phyloP scores from a whole-genome alignment of 805 yeast genomes.

The Wickerhamomyces kurtzmanii region DNA sequence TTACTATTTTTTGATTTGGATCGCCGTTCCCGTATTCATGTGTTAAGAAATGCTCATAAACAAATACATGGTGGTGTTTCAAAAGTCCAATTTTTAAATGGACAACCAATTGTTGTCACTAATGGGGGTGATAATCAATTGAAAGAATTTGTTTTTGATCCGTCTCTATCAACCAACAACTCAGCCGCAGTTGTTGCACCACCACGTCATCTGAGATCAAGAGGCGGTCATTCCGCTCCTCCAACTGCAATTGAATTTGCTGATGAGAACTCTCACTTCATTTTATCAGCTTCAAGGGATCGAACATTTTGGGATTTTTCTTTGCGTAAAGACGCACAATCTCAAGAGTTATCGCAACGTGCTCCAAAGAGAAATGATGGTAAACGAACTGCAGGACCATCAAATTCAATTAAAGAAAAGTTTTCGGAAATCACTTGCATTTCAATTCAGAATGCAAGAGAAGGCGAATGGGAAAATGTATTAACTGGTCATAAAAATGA shows the following conservation, averaged over 20 bases:
- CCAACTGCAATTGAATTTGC: conserved; percentile 72
- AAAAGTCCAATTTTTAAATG: conserved; percentile 66
- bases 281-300: conserved; percentile 83
- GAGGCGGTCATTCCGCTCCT: conserved; percentile 97
- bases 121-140: conserved; percentile 86
- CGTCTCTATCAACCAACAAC: conserved; percentile 56
- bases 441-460: conserved; percentile 65
- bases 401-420: conserved; percentile 47
- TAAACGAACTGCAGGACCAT: conserved; percentile 46
- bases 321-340: conserved; percentile 90
- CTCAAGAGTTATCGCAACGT: conserved; percentile 85
- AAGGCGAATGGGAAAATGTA: conserved; percentile 90
- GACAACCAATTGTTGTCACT: conserved; percentile 85
- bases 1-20: conserved; percentile 77
- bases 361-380: conserved; percentile 34
- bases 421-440: conserved; percentile 68
- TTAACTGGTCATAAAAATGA: conserved; percentile 84
- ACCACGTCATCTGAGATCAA: conserved; percentile 82
- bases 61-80: conserved; percentile 73
- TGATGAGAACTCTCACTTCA: conserved; percentile 70
- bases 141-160: conserved; percentile 90
- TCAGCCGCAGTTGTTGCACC: conserved; percentile 61
- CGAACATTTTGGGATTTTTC: conserved; percentile 87
- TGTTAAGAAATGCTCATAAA: conserved; percentile 61
- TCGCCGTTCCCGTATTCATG: conserved; percentile 63